Base-by-base conservation (phyloP, 352 stramenopile genomes). In the Pythium sukuiense region DNA sequence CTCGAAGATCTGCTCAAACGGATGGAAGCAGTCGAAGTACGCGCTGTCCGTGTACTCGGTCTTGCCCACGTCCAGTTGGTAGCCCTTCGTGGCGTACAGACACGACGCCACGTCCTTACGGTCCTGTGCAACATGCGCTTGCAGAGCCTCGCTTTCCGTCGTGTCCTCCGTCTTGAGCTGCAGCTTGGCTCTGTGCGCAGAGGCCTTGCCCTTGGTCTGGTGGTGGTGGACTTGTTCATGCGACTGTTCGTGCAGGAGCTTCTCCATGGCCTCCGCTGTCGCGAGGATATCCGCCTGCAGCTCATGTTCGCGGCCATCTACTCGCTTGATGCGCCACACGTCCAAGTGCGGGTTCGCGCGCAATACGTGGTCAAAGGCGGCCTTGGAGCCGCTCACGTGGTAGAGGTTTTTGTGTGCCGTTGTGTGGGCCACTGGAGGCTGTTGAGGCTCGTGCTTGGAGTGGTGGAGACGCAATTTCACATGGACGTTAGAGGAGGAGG, bases 11-110 rank as follows among this genome's bases (percentile, higher is more conserved):
- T 91, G 65, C 41, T 91, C 77, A 11, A 66, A 61, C 45, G 80
- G 81, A 41, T 78, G 83, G 64, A 89, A 93, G 64, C 85, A 93
- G 43, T 90, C 74, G 52, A 93, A 93, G 58, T 83, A 93, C 29
- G 70, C 69, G 58, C 69, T 90, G 16, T 81, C 62, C 0, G 72
- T 74, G 64, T 87, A 88, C 53, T 39, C 30, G 16, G 59, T 35
- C 53, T 56, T 26, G 5, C 24, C 13, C 67, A 50, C 37, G 67
- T 61, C 48, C 24, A 35, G 24, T 55, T 87, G 41, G 57, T 88
- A 89, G 7, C 79, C 80, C 20, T 82, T 68, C 2, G 80, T 89
- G 9, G 62, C 59, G 61, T 87, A 45, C 12, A 76, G 46, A 56
- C 84, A 92, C 48, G 68, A 71, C 5, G 50, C 59, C 3, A 89